Evolutionary conservation across 805 yeast species (phyloP).

Genomic region (Groenewaldozyma tartarivorans): DNA sequence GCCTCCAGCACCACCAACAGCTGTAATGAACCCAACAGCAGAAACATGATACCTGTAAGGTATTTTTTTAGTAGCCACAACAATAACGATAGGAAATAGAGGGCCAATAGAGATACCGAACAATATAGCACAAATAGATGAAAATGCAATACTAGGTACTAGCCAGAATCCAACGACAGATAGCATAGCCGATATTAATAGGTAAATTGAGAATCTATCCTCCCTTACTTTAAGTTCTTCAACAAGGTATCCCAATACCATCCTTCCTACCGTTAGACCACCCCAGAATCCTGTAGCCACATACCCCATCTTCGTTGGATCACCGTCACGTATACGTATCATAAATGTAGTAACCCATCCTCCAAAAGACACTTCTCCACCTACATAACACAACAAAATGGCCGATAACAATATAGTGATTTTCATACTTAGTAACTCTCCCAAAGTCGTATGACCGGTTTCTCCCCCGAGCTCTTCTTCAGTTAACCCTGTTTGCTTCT

Average conservation of each 20-base stretch:
- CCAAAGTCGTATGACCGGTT: not conserved
- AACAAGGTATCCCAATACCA: slow-evolving; percentile 31
- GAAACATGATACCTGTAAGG: slow-evolving; percentile 52
- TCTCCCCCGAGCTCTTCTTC: not conserved
- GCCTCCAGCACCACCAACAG: slow-evolving; percentile 75
- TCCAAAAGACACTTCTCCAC: slow-evolving; percentile 59
- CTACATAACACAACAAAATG: slow-evolving; percentile 54
- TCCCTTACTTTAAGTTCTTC: slow-evolving; percentile 15
- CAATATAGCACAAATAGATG: slow-evolving; percentile 37
- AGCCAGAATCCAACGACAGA: slow-evolving; percentile 41
- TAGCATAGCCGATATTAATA: slow-evolving; percentile 27
- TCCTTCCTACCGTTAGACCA: slow-evolving; percentile 58
- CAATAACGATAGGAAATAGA: slow-evolving; percentile 60
- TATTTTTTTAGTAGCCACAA: slow-evolving; percentile 49
- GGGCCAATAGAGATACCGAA: slow-evolving; percentile 62
- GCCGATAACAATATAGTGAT: slow-evolving; percentile 37
- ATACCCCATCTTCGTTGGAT: slow-evolving; percentile 42
- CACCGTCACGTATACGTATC: slow-evolving; percentile 43
- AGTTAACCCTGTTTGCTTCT: not conserved
- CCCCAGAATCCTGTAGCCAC: slow-evolving; percentile 65
- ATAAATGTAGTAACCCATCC: slow-evolving; percentile 64
- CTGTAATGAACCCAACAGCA: slow-evolving; percentile 67
- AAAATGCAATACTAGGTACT: slow-evolving; percentile 35
- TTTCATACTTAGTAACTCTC: slow-evolving; percentile 4
- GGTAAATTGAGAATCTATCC: slow-evolving; percentile 19